Conservation (phyloP, 2,329 filamentous ascomycete genomes). For the Falciphora oryzae region DNA sequence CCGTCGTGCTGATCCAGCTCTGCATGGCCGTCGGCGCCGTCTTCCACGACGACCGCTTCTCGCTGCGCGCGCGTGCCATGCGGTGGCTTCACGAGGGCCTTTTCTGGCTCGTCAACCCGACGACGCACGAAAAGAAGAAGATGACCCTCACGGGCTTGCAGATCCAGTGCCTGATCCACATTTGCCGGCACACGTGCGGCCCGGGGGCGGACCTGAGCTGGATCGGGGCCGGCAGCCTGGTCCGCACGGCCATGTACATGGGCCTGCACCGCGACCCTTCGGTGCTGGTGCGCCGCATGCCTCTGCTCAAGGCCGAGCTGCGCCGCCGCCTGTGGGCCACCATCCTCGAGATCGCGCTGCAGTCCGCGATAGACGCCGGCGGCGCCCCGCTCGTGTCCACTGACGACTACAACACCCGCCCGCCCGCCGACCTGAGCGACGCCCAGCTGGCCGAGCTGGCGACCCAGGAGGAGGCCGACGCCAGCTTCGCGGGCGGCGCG, state of each 20-base stretch:
- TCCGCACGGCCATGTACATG: conserved; percentile 42
- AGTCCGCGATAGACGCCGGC: conserved; percentile 39
- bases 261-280: conserved; percentile 45
- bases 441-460: conserved; percentile 31
- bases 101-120: conserved; percentile 40
- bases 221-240: conserved; percentile 37
- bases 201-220: conserved; percentile 42
- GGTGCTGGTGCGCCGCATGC: conserved; percentile 26
- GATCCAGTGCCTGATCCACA: conserved; percentile 43
- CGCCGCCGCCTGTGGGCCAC: conserved; percentile 48
- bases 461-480: conserved; percentile 5
- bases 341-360: conserved; percentile 40
- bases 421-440: conserved; percentile 45
- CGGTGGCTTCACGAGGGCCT: conserved; percentile 50
- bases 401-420: conserved; percentile 41
- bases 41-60: conserved; percentile 39
- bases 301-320: conserved; percentile 36
- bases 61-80: conserved; percentile 35
- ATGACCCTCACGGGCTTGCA: conserved; percentile 45
- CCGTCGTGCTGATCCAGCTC: conserved; percentile 35
- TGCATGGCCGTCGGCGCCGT: conserved; percentile 46
- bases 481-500: conserved; percentile 24
- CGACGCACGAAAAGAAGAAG: conserved; percentile 40
- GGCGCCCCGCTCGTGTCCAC: conserved; percentile 38
- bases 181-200: conserved; percentile 38